Evolutionary conservation across 140 eudicot genomes (phyloP).

Genomic region (Cichorium intybus): DNA sequence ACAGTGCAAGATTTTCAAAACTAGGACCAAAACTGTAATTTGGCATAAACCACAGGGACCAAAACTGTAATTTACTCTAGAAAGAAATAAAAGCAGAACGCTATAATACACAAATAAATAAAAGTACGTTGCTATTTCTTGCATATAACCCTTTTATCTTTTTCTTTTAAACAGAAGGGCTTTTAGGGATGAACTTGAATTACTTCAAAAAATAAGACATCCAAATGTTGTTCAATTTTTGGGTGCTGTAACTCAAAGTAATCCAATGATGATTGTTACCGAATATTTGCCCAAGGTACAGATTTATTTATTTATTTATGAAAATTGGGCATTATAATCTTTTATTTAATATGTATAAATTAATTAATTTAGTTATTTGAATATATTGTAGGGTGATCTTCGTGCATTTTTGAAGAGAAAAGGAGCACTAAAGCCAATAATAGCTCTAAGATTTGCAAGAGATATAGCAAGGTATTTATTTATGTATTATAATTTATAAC

Average conservation of each 20-base stretch:
- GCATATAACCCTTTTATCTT: too few relatives aligned
- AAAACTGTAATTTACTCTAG: too few relatives aligned
- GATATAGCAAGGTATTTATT: constrained; percentile 80
- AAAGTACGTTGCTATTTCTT: too few relatives aligned
- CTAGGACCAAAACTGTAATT: too few relatives aligned
- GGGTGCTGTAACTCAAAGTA: constrained; percentile 97
- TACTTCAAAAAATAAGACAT: constrained; percentile 90
- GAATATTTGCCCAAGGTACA: constrained; percentile 98
- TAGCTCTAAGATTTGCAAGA: constrained; percentile 72
- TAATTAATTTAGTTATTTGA: background rate
- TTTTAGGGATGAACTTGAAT: constrained; percentile 80
- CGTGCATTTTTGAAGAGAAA: constrained; percentile 51
- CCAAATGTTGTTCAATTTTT: constrained; percentile 97
- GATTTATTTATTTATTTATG: background rate
- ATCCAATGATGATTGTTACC: constrained; percentile 98
- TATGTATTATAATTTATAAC: too few relatives aligned
- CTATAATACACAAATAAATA: too few relatives aligned
- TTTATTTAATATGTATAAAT: background rate
- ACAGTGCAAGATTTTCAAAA: too few relatives aligned
- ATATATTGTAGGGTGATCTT: constrained; percentile 77
- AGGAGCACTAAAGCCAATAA: constrained; percentile 66
- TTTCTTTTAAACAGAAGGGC: constrained; percentile 52
- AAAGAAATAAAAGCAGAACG: too few relatives aligned
- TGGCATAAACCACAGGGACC: too few relatives aligned
- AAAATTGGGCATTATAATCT: background rate